Evolutionary conservation across 345 rosid genomes (phyloP), one percentile per base, ranked within the genome.

Genomic region (Pseudoturritis turrita): DNA sequence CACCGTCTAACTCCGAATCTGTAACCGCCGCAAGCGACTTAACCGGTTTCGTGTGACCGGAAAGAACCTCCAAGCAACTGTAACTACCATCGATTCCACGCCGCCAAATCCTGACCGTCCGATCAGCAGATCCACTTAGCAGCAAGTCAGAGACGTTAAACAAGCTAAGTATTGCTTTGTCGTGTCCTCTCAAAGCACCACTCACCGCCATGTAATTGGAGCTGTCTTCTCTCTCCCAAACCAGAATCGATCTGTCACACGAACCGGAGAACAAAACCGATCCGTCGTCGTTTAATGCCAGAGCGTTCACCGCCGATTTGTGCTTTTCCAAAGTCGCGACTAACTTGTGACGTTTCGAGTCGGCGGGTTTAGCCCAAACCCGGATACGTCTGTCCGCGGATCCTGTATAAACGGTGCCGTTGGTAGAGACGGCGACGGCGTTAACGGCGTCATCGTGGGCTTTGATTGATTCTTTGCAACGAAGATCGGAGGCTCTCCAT

Each of bases 371-470:
- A 23, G 80, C 71, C 98, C 98, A 94, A 0, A 89, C 91, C 60
- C 96, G 91, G 54, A 94, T 94, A 62, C 81, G 72, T 45, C 86
- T 45, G 33, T 94, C 98, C 3, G 97, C 96, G 14, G 98, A 94
- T 10, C 98, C 97, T 0, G 97, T 94, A 74, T 86, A 94, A 10
- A 89, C 84, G 7, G 84, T 84, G 6, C 96, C 98, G 66, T 82
- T 85, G 11, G 67, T 5, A 25, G 97, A 81, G 15, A 86, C 96
- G 0, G 67, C 89, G 40, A 90, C 87, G 5, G 97, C 88, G 82
- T 89, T 94, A 53, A 94, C 69, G 17, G 97, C 96, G 69, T 93
- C 98, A 11, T 89, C 86, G 60, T 93, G 98, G 9, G 97, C 95
- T 57, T 69, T 81, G 21, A 89, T 59, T 1, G 96, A 89, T 75